Percentiles rank a stretch among this genome's conserved stretches.
These are phyloP conservation scores for Phytophthora palmivora DNA, from an alignment of 352 stramenopile species.

Conservation along the genomic window DNA sequence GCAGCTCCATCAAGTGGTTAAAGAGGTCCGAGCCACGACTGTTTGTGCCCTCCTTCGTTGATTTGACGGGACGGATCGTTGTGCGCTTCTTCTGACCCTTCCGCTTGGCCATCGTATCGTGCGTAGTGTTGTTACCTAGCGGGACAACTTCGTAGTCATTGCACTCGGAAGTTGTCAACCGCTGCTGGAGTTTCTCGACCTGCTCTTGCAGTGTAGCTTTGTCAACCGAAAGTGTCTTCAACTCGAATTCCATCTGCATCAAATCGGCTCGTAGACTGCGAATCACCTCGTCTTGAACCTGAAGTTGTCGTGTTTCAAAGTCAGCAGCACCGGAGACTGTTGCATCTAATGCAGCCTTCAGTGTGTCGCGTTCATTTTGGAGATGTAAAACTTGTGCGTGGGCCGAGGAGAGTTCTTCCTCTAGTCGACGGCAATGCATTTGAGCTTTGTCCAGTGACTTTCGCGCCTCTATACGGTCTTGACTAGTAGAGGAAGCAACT, in stretches of 20 bases:
- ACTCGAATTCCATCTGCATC: slow-evolving; percentile 75
- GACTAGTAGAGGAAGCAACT: slow-evolving; percentile 22
- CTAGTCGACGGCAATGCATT: slow-evolving; percentile 53
- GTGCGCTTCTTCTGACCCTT: slow-evolving; percentile 47
- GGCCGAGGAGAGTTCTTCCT: slow-evolving; percentile 53
- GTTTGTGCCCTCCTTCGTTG: slow-evolving; percentile 29
- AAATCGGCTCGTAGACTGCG: slow-evolving; percentile 61
- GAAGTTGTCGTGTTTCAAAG: slow-evolving; percentile 42
- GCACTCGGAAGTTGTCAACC: slow-evolving; percentile 17
- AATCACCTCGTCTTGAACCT: slow-evolving; percentile 59
- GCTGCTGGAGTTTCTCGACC: slow-evolving; percentile 43
- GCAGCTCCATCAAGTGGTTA: slow-evolving; percentile 67
- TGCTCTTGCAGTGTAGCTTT: slow-evolving; percentile 46
- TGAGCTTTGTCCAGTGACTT: slow-evolving; percentile 58
- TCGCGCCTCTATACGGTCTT: slow-evolving; percentile 40
- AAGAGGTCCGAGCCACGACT: slow-evolving; percentile 46
- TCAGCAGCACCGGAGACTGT: slow-evolving; percentile 27
- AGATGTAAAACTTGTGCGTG: slow-evolving; percentile 55
- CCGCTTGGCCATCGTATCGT: slow-evolving; percentile 33
- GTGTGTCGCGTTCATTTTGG: slow-evolving; percentile 46
- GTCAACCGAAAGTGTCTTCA: slow-evolving; percentile 56
- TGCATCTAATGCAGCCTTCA: slow-evolving; percentile 44
- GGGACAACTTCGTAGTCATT: slow-evolving; percentile 56
- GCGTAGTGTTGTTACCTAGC: slow-evolving; percentile 36
- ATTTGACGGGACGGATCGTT: slow-evolving; percentile 41